Evolutionary conservation across 169 alveolate species (phyloP).

Genomic region (Besnoitia besnoiti): DNA sequence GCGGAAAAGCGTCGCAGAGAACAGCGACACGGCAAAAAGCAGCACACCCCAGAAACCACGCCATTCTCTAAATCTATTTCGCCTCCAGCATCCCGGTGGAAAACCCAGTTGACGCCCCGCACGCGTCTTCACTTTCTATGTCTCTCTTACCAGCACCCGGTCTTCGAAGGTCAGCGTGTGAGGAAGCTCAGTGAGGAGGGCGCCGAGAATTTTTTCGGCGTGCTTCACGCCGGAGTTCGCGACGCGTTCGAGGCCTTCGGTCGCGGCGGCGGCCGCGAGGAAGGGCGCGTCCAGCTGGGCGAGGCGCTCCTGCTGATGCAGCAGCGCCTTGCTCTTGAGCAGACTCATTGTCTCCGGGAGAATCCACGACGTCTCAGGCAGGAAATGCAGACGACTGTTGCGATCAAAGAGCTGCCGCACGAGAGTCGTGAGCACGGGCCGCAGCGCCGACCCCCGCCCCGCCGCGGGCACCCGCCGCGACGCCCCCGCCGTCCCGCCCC

Average conservation of each 20-base stretch:
- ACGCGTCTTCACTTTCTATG: too few species aligned
- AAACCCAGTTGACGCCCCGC: too few species aligned
- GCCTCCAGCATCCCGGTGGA: too few species aligned
- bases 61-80: too few species aligned
- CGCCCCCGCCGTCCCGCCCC: not conserved
- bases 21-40: too few species aligned
- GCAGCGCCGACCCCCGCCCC: not conserved
- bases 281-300: constrained; percentile 32
- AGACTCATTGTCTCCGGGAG: constrained; percentile 26
- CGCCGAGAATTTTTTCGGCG: constrained; percentile 64
- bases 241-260: constrained; percentile 22
- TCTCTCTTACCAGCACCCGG: constrained; percentile 32
- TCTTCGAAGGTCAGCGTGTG: constrained; percentile 70
- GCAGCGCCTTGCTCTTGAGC: constrained; percentile 12
- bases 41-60: too few species aligned
- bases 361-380: constrained; percentile 18
- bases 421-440: constrained; percentile 9
- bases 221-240: constrained; percentile 26
- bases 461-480: not conserved
- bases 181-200: constrained; percentile 69
- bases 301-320: constrained; percentile 45
- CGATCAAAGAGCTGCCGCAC: constrained; percentile 40
- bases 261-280: not conserved
- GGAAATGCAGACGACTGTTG: constrained; percentile 37
- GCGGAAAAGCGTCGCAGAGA: too few species aligned